Percentiles rank a stretch among this genome's conserved stretches.
phyloP scores from a whole-genome alignment of 1,284 basidiomycete species.

The Athelia psychrophila region DNA sequence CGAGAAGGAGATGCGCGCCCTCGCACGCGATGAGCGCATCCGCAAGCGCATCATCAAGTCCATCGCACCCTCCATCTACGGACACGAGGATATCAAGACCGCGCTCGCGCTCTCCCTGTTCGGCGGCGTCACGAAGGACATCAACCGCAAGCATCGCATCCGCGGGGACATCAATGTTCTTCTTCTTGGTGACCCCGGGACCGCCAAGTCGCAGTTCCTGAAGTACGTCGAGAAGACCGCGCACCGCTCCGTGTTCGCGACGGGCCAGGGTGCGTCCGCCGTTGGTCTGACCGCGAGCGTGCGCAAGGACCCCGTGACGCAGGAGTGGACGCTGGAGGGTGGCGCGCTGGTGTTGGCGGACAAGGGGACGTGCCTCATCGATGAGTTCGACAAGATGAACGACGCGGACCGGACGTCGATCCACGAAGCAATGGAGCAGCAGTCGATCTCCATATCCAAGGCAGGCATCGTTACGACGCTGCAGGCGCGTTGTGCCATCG shows the following conservation, averaged over 20 bases:
- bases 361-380: conserved; percentile 98
- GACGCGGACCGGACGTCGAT: conserved; percentile 96
- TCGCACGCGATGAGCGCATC: conserved; percentile 91
- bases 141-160: conserved; percentile 95
- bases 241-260: conserved; percentile 96
- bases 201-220: conserved; percentile 98
- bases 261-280: conserved; percentile 96
- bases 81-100: conserved; percentile 99
- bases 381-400: conserved; percentile 99
- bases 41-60: conserved; percentile 97
- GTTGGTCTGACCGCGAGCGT: conserved; percentile 99
- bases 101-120: conserved; percentile 95
- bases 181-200: conserved; percentile 95
- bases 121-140: conserved; percentile 91
- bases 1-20: conserved; percentile 84
- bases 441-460: conserved; percentile 99
- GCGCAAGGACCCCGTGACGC: conserved; percentile 94
- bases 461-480: conserved; percentile 97
- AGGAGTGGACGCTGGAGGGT: conserved; percentile 98
- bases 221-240: conserved; percentile 99
- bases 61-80: conserved; percentile 97
- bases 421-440: conserved; percentile 99
- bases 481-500: conserved; percentile 95
- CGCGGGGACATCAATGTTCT: conserved; percentile 98
- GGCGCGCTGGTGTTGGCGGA: conserved; percentile 97